These are phyloP conservation scores for Allium fistulosum DNA, from an alignment of 106 monocot genomes.

Conservation along the genomic window DNA sequence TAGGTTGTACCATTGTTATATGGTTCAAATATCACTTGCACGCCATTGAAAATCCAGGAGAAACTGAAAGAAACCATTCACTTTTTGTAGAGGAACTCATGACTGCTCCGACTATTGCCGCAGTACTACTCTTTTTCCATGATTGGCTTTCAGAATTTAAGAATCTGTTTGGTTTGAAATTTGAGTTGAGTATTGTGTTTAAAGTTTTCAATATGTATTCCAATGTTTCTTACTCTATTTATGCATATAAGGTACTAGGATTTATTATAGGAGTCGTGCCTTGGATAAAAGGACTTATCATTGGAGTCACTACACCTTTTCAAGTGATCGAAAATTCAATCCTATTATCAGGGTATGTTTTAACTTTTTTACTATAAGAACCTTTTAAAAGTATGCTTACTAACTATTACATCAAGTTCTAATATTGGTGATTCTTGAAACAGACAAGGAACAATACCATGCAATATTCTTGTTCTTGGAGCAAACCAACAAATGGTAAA, in stretches of 20 bases:
- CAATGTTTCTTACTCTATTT: too few species aligned
- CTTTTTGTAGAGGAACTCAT: constrained; percentile 29
- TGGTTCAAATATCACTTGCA: neutral
- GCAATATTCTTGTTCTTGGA: constrained; percentile 67
- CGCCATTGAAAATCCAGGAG: constrained; percentile 4
- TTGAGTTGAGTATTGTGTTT: too few species aligned
- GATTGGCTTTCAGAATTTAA: neutral
- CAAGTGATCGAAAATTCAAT: constrained; percentile 33
- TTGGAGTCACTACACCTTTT: constrained; percentile 29
- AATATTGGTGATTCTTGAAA: neutral
- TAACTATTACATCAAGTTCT: neutral
- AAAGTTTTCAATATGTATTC: too few species aligned
- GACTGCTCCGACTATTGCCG: constrained; percentile 42
- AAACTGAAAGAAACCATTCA: constrained; percentile 13
- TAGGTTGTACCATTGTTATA: constrained; percentile 10
- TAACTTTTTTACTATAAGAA: neutral
- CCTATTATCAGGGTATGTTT: constrained; percentile 27
- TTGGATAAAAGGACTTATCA: constrained; percentile 35
- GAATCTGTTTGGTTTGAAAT: too few species aligned
- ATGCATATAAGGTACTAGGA: constrained; percentile 18
- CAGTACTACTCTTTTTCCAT: constrained; percentile 15
- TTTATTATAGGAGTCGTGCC: constrained; percentile 31
- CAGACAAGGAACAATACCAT: constrained; percentile 63
- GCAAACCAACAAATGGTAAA: constrained; percentile 56
- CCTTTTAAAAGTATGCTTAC: neutral